These are phyloP conservation scores for Draba incana DNA, from an alignment of 345 rosid species.

Conservation along the genomic window DNA sequence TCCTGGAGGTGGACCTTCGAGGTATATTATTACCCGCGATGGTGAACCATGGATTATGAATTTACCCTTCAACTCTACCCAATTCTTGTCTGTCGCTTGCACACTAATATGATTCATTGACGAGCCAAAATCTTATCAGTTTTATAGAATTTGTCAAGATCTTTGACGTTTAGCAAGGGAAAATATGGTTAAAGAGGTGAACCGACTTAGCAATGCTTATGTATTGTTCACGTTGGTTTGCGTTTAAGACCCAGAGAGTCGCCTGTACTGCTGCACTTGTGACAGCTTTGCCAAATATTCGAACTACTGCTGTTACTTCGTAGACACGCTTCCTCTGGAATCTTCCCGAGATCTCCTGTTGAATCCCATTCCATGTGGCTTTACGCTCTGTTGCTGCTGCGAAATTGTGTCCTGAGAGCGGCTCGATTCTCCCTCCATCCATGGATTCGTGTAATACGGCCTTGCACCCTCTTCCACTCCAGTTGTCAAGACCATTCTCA, in stretches of 20 bases:
- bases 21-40: slow-evolving; percentile 56
- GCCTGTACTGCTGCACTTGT: slow-evolving; percentile 59
- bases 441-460: slow-evolving; percentile 62
- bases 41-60: slow-evolving; percentile 78
- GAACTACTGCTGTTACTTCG: slow-evolving; percentile 63
- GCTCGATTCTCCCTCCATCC: slow-evolving; percentile 63
- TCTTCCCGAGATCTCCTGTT: slow-evolving; percentile 81
- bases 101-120: slow-evolving; percentile 42
- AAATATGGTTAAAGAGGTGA: slow-evolving; percentile 5
- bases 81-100: slow-evolving; percentile 73
- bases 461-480: slow-evolving; percentile 88
- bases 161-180: background rate
- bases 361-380: slow-evolving; percentile 84
- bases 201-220: slow-evolving; percentile 65
- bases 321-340: slow-evolving; percentile 69
- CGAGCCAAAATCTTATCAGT: slow-evolving; percentile 25
- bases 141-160: background rate
- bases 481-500: slow-evolving; percentile 68
- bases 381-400: slow-evolving; percentile 70
- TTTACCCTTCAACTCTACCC: slow-evolving; percentile 78
- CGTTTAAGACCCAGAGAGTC: slow-evolving; percentile 81
- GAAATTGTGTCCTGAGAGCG: slow-evolving; percentile 61
- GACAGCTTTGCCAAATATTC: slow-evolving; percentile 63
- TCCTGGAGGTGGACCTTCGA: slow-evolving; percentile 94
- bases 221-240: slow-evolving; percentile 73